Evolutionary conservation across 306 rosid genomes (phyloP).

Genomic region (Dalbergia cochinchinensis): DNA sequence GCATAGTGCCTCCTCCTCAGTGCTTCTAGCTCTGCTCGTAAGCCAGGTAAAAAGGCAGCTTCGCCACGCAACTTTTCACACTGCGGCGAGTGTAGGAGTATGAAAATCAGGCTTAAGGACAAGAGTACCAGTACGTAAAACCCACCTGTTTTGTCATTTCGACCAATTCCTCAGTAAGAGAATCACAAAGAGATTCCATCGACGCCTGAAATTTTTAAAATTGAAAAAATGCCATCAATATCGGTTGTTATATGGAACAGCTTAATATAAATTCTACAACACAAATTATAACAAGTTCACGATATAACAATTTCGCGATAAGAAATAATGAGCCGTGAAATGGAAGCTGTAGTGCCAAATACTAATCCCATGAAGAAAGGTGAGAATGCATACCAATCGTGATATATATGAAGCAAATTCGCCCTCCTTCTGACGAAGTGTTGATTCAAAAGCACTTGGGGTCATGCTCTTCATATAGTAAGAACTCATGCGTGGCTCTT

Average conservation of each 20-base stretch:
- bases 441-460: slow-evolving; percentile 89
- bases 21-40: slow-evolving; percentile 79
- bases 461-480: slow-evolving; percentile 96
- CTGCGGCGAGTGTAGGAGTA: slow-evolving; percentile 54
- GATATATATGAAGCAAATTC: slow-evolving; percentile 98
- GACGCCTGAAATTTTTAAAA: slow-evolving; percentile 66
- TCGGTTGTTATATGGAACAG: slow-evolving; percentile 22
- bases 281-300: slow-evolving; percentile 5
- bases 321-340: slow-evolving; percentile 23
- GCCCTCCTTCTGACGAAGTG: slow-evolving; percentile 98
- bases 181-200: slow-evolving; percentile 92
- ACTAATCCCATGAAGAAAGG: slow-evolving; percentile 24
- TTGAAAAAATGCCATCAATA: slow-evolving; percentile 22
- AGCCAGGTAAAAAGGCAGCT: slow-evolving; percentile 77
- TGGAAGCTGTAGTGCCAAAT: not conserved
- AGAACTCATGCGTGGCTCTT: slow-evolving; percentile 78
- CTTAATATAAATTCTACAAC: slow-evolving; percentile 32
- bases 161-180: slow-evolving; percentile 98
- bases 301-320: slow-evolving; percentile 48
- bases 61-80: slow-evolving; percentile 91
- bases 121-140: slow-evolving; percentile 24
- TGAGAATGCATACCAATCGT: slow-evolving; percentile 74
- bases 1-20: slow-evolving; percentile 86
- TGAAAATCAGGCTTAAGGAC: slow-evolving; percentile 37
- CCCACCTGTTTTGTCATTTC: slow-evolving; percentile 88